Base-by-base conservation (phyloP, 2,329 filamentous ascomycete species). In the Pestalotiopsis sp. region DNA sequence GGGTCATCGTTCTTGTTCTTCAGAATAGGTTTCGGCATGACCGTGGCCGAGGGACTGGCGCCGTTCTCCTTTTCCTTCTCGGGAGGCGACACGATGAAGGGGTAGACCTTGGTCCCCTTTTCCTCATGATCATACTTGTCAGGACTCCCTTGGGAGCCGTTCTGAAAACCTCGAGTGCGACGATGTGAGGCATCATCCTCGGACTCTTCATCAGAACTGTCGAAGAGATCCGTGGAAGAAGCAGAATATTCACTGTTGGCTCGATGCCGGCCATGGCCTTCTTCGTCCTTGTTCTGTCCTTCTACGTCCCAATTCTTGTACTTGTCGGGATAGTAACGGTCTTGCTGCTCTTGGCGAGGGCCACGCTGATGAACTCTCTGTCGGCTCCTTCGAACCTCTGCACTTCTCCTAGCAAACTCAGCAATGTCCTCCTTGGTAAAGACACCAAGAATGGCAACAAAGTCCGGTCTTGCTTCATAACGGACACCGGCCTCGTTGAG, bases 391-490 rank as follows among this genome's bases (percentile, higher is more conserved):
- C 87, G 82, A 5, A 84, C 83, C 36, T 86, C 83, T 9, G 80
- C 80, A 52, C 83, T 89, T 65, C 82, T 79, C 4, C 81, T 81
- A 1, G 88, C 87, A 67, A 83, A 86, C 6, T 85, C 80, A 23
- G 80, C 79, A 52, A 91, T 85, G 58, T 90, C 77, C 13, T 86
- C 83, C 1, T 82, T 82, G 2, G 80, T 80, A 2, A 91, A 80
- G 14, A 85, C 80, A 4, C 89, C 89, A 0, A 91, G 82, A 4
- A 91, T 78, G 13, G 89, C 89, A 2, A 91, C 87, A 69, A 88
- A 91, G 1, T 86, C 83, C 0, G 87, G 88, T 1, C 87, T 83
- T 11, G 88, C 89, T 75, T 90, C 88, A 72, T 89, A 90, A 11
- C 89, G 84, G 25, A 89, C 82, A 13, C 86, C 84, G 4, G 87